Conservation (phyloP, 805 yeast genomes). For the Sugiyamaella smithiae region DNA sequence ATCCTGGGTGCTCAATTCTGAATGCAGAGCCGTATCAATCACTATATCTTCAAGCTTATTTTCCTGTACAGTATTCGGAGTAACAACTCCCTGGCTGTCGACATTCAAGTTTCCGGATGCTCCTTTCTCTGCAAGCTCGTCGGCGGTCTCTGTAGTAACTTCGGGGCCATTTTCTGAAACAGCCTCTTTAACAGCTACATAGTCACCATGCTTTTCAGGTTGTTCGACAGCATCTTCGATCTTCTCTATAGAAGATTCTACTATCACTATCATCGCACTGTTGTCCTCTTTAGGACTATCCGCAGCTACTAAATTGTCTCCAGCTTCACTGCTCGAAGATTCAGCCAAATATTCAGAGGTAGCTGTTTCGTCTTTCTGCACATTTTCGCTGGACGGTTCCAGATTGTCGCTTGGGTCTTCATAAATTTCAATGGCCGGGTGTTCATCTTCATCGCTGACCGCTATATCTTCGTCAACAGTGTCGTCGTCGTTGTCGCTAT, state of each 20-base stretch:
- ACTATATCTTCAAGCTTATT: background rate
- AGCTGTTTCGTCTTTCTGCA: background rate
- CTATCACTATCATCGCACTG: background rate
- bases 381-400: background rate
- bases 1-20: background rate
- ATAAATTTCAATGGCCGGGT: background rate
- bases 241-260: background rate
- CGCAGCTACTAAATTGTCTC: background rate
- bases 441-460: background rate
- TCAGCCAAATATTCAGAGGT: background rate
- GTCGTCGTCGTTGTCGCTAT: slow-evolving; percentile 42
- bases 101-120: no score
- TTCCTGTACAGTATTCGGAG: background rate
- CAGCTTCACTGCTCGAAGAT: background rate
- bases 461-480: slow-evolving; percentile 41
- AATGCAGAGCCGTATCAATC: background rate
- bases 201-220: slow-evolving; percentile 3
- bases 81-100: no score
- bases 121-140: background rate
- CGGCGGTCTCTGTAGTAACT: background rate
- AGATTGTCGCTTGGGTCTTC: background rate
- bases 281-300: background rate
- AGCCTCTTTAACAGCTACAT: background rate
- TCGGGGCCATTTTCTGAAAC: background rate
- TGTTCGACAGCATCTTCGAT: slow-evolving; percentile 6